Evolutionary conservation across 768 basidiomycete species (phyloP).

Genomic region (Gyrodon lividus): DNA sequence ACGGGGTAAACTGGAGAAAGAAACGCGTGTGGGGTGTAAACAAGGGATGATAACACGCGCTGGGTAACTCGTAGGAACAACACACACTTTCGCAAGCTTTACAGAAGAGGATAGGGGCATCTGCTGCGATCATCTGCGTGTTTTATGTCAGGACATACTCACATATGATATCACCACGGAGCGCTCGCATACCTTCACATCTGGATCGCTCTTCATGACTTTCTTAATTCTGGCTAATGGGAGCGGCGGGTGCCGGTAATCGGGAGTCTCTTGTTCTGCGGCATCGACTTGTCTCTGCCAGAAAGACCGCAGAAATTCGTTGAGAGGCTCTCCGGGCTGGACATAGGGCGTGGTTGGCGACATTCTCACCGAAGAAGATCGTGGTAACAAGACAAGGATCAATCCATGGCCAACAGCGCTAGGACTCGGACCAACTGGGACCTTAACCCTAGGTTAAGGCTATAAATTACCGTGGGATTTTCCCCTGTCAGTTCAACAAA

Average conservation of each 20-base stretch:
- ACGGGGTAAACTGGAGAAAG: not conserved
- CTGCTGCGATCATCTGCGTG: conserved; percentile 93
- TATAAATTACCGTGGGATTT: conserved; percentile 2
- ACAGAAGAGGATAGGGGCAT: conserved; percentile 94
- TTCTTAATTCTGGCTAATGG: conserved; percentile 97
- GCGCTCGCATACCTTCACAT: conserved; percentile 77
- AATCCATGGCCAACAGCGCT: not conserved
- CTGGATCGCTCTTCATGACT: conserved; percentile 98
- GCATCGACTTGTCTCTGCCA: conserved; percentile 88
- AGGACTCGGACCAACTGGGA: not conserved
- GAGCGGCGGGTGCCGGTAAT: conserved; percentile 83
- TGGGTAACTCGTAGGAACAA: not conserved
- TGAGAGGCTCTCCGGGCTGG: conserved; percentile 81
- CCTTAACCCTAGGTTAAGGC: conserved; percentile 31
- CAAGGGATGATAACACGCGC: not conserved
- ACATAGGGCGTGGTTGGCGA: conserved; percentile 59
- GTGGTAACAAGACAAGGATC: conserved; percentile 16
- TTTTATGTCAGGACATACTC: conserved; percentile 1
- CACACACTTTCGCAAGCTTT: conserved; percentile 97
- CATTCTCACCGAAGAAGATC: conserved; percentile 19
- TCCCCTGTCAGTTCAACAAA: too few relatives aligned
- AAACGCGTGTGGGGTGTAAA: not conserved
- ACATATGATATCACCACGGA: conserved; percentile 1
- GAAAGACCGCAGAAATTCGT: conserved; percentile 81
- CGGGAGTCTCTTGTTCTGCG: conserved; percentile 85